Evolutionary conservation across 495 filamentous ascomycete species (phyloP).

Genomic region (Penicillium samsonianum): DNA sequence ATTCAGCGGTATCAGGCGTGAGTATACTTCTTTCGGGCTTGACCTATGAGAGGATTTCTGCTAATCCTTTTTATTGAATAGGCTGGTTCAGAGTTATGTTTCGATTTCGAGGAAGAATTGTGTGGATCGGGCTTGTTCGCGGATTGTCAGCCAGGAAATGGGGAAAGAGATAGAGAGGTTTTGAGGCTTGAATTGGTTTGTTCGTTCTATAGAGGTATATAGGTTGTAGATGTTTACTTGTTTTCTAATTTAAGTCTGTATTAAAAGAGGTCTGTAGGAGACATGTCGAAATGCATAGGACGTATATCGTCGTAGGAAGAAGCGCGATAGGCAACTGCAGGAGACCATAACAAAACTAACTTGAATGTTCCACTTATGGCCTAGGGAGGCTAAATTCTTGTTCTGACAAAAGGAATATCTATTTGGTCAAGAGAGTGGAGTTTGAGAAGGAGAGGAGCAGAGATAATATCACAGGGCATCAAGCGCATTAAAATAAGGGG

Average conservation of each 20-base stretch:
- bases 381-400: too few relatives aligned
- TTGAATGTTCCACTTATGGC: too few relatives aligned
- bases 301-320: too few relatives aligned
- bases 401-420: too few relatives aligned
- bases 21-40: slow-evolving; percentile 14
- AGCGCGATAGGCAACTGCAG: too few relatives aligned
- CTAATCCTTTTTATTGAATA: background rate
- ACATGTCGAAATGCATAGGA: too few relatives aligned
- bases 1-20: slow-evolving; percentile 56
- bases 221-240: background rate
- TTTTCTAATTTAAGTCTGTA: background rate
- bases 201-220: background rate
- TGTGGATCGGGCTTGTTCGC: slow-evolving; percentile 4
- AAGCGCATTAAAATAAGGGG: background rate
- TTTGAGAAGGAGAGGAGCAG: background rate
- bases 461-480: background rate
- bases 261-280: too few relatives aligned
- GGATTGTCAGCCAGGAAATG: background rate
- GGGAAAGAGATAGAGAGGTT: background rate
- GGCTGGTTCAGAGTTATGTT: slow-evolving; percentile 8
- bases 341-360: too few relatives aligned
- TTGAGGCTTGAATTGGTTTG: background rate
- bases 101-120: slow-evolving; percentile 2
- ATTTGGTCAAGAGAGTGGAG: too few relatives aligned
- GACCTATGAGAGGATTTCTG: background rate